These are phyloP conservation scores for Ascobolus immersus DNA, from an alignment of 495 filamentous ascomycete genomes.

Conservation along the genomic window DNA sequence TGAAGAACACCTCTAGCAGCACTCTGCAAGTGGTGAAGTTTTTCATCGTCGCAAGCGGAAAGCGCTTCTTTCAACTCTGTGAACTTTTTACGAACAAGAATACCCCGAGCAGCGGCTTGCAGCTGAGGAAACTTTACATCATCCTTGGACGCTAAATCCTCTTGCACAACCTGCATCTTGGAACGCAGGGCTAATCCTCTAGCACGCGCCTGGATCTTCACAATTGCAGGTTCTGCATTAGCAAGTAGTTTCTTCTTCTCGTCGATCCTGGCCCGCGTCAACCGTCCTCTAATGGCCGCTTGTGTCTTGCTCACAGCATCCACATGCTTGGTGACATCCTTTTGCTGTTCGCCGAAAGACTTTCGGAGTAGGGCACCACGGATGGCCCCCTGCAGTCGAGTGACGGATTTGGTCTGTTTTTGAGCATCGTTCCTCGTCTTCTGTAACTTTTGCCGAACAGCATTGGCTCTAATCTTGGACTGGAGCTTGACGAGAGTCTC, in stretches of 20 bases:
- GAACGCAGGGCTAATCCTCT: conserved; percentile 22
- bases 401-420: conserved; percentile 20
- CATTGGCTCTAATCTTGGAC: conserved; percentile 53
- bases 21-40: conserved; percentile 21
- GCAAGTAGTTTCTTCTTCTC: too few species aligned
- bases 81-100: conserved; percentile 21
- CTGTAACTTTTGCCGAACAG: conserved; percentile 41
- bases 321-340: conserved; percentile 17
- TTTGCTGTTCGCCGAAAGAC: conserved; percentile 14
- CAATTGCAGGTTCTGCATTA: conserved; percentile 7
- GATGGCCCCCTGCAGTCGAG: conserved; percentile 10
- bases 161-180: conserved; percentile 18
- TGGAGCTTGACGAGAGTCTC: conserved; percentile 56
- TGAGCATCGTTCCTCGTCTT: conserved; percentile 35
- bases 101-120: conserved; percentile 29
- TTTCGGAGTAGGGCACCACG: conserved; percentile 18
- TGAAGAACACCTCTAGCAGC: conserved; percentile 29
- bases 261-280: conserved; percentile 22
- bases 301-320: conserved; percentile 15
- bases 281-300: conserved; percentile 19
- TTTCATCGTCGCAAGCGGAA: conserved; percentile 7
- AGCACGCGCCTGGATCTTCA: conserved; percentile 12
- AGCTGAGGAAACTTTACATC: too few species aligned
- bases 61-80: conserved; percentile 18
- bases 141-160: conserved; percentile 6